These are phyloP conservation scores for Coix lacrymajobi DNA, from an alignment of 176 grass and related monocot species.

Conservation along the genomic window DNA sequence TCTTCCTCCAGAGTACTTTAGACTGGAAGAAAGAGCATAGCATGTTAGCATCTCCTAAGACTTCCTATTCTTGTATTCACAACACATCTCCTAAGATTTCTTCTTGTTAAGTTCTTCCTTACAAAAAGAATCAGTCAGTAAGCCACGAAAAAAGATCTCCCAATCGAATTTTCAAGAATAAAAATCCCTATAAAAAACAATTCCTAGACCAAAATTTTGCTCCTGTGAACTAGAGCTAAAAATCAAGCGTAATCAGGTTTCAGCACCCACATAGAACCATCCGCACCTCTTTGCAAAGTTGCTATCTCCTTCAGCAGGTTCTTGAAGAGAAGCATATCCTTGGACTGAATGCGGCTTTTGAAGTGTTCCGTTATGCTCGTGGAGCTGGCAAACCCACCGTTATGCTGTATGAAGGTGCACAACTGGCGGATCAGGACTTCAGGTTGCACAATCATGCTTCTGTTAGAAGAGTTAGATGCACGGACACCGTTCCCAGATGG, in stretches of 20 bases:
- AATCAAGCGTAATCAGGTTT: conserved; percentile 56
- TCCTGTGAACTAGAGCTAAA: neutral
- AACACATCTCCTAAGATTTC: neutral
- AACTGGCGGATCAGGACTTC: conserved; percentile 72
- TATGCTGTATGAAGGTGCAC: conserved; percentile 76
- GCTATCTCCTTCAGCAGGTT: conserved; percentile 86
- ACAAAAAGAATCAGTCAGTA: conserved; percentile 9
- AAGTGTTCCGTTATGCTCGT: conserved; percentile 68
- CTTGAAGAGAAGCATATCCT: conserved; percentile 79
- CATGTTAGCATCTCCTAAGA: neutral
- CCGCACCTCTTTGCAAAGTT: conserved; percentile 42
- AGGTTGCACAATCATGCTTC: conserved; percentile 54
- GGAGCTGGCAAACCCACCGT: conserved; percentile 51
- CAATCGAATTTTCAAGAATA: neutral
- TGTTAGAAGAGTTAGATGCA: conserved; percentile 28
- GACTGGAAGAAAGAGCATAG: neutral
- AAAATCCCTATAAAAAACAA: neutral
- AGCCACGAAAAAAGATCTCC: neutral
- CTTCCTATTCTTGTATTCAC: neutral
- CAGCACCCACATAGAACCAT: conserved; percentile 62
- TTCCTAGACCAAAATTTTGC: neutral
- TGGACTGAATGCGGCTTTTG: conserved; percentile 56
- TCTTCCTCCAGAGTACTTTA: neutral
- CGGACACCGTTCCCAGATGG: conserved; percentile 17
- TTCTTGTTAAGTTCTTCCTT: neutral